These are phyloP conservation scores for Rubia tinctorum DNA, from an alignment of 305 asterid species.

Conservation along the genomic window DNA sequence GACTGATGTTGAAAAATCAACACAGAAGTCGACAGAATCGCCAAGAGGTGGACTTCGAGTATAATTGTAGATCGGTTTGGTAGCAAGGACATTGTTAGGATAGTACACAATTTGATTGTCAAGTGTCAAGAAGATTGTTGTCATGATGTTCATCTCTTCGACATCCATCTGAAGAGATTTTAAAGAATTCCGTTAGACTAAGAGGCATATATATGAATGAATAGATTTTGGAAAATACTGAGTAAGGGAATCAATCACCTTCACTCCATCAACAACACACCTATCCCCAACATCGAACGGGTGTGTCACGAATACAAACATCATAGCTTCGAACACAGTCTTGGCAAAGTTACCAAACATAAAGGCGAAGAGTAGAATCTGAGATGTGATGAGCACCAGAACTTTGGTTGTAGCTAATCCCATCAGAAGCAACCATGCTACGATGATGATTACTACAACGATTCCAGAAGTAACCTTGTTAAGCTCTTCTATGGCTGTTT, in stretches of 20 bases:
- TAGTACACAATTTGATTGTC: constrained; percentile 29
- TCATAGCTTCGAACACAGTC: constrained; percentile 26
- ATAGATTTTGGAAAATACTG: not conserved
- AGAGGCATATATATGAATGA: not conserved
- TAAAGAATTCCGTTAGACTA: not conserved
- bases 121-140: constrained; percentile 26
- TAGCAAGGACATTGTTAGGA: constrained; percentile 25
- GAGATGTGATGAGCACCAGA: constrained; percentile 28
- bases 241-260: constrained; percentile 17
- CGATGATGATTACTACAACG: constrained; percentile 12
- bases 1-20: constrained; percentile 31
- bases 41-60: constrained; percentile 29
- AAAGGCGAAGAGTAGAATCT: constrained; percentile 22
- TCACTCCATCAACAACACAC: constrained; percentile 28
- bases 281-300: constrained; percentile 33
- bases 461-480: constrained; percentile 22
- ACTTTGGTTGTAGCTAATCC: constrained; percentile 24
- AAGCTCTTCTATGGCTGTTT: constrained; percentile 32
- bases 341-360: constrained; percentile 28
- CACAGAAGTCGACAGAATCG: constrained; percentile 25
- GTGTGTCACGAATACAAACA: constrained; percentile 23
- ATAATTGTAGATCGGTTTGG: constrained; percentile 26
- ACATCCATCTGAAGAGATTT: constrained; percentile 26
- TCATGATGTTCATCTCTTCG: constrained; percentile 33
- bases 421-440: constrained; percentile 26